Evolutionary conservation across 2,329 filamentous ascomycete species (phyloP), one percentile per base, ranked within the genome.

Genomic region (Emmonsiellopsis sp.): DNA sequence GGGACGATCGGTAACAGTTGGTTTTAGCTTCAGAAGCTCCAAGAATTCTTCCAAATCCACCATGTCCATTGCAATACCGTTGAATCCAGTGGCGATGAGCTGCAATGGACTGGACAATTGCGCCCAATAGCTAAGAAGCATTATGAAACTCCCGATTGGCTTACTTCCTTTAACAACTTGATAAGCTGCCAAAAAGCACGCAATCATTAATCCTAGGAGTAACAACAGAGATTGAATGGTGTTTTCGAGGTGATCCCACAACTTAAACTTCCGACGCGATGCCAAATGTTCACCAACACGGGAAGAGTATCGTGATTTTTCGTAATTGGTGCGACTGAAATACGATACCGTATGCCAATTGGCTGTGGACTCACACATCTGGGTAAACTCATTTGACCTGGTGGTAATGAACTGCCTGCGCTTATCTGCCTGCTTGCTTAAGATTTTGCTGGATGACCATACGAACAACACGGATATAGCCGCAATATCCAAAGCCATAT

Each of bases 61-160:
- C 30, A 88, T 68, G 47, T 80, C 76, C 16, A 70, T 68, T 2
- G 74, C 71, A 32, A 82, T 67, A 46, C 72, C 70, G 20, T 72
- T 70, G 54, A 78, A 76, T 31, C 74, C 76, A 58, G 70, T 75
- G 0, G 74, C 73, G 41, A 83, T 71, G 10, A 72, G 71, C n/a
- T 72, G 69, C 3, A 83, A 66, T 6, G 79, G 79, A 2, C 62
- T 63, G 53, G 73, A 61, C 11, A 80, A 56, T 65, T 76, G 67
- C 62, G 70, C 67, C 84, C 84, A 88, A 65, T 86, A 87, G 35
- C 79, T 76, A 13, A 85, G 71, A 30, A 88, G 67, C 15, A 83
- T 82, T 4, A 87, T 79, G 56, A 88, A 83, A 55, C 77, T 78
- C 41, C 83, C 83, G 10, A 84, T 71, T 0, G 77, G 72, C 44